These are phyloP conservation scores for Nakaseomyces kungkrabaensis DNA, from an alignment of 1,139 yeast species.

Conservation along the genomic window DNA sequence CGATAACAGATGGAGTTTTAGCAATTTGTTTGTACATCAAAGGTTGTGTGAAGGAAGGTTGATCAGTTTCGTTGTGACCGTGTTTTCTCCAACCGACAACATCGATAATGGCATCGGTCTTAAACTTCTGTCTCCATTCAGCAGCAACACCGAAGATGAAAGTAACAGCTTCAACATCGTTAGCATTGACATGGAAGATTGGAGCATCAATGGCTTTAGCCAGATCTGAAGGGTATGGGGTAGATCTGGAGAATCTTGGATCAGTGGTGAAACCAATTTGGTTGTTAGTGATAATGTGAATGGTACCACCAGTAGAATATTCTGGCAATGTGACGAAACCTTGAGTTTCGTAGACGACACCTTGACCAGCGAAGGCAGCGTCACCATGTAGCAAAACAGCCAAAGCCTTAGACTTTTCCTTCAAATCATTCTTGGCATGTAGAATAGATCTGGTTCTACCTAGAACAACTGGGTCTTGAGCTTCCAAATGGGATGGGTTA, in stretches of 20 bases:
- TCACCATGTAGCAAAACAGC: constrained; percentile 95
- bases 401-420: constrained; percentile 76
- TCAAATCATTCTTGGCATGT: constrained; percentile 81
- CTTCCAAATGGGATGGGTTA: constrained; percentile 97
- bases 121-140: constrained; percentile 96
- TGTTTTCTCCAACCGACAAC: constrained; percentile 97
- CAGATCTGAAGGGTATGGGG: constrained; percentile 95
- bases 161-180: constrained; percentile 88
- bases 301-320: constrained; percentile 96
- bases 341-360: constrained; percentile 97
- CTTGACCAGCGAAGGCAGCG: constrained; percentile 98
- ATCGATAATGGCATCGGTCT: constrained; percentile 91
- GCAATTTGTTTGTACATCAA: constrained; percentile 89
- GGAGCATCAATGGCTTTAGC: constrained; percentile 97
- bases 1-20: constrained; percentile 79
- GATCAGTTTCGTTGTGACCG: constrained; percentile 99
- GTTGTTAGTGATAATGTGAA: constrained; percentile 90
- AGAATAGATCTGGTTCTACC: constrained; percentile 97
- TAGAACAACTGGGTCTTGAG: constrained; percentile 96
- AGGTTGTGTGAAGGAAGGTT: constrained; percentile 98
- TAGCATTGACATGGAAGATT: constrained; percentile 97
- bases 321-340: constrained; percentile 90
- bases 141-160: constrained; percentile 94
- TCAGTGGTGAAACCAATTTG: constrained; percentile 99
- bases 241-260: constrained; percentile 94